These are phyloP conservation scores for Xanthoceras sorbifolium DNA, from an alignment of 345 rosid species.

Conservation along the genomic window DNA sequence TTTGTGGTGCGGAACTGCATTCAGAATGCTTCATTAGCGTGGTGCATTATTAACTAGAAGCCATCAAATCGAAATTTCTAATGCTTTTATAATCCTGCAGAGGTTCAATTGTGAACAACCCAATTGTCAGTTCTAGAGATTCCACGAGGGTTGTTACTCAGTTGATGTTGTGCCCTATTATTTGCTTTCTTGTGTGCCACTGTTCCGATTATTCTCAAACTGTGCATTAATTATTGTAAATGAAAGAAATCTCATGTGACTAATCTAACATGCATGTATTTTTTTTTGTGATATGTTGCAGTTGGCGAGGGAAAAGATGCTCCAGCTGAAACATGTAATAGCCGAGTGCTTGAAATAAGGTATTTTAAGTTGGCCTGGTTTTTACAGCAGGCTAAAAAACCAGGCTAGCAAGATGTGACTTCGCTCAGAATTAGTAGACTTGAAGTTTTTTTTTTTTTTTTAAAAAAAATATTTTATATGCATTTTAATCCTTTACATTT, in stretches of 20 bases:
- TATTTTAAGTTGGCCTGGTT: constrained; percentile 32
- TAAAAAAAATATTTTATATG: too few species aligned
- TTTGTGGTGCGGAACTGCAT: not conserved
- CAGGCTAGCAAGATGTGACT: not conserved
- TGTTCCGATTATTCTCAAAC: not conserved
- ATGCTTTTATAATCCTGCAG: not conserved
- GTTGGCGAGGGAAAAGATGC: constrained; percentile 71
- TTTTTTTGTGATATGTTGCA: constrained; percentile 38
- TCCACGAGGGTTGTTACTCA: not conserved
- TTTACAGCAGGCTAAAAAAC: constrained; percentile 3
- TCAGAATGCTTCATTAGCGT: not conserved
- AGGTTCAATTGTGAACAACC: not conserved
- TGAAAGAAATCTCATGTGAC: not conserved
- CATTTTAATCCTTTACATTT: not conserved
- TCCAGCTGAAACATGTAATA: constrained; percentile 56
- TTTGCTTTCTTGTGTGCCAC: not conserved
- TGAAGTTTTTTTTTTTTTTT: constrained; percentile 1
- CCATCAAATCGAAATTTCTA: not conserved
- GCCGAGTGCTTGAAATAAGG: constrained; percentile 61
- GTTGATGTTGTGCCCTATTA: not conserved
- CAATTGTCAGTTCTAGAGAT: not conserved
- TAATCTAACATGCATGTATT: constrained; percentile 11
- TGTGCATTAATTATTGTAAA: not conserved
- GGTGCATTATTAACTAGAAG: constrained; percentile 2
- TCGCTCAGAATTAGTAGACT: not conserved